Evolutionary conservation across 768 basidiomycete species (phyloP), one percentile per base, ranked within the genome.

Genomic region (Suillus tomentosus): DNA sequence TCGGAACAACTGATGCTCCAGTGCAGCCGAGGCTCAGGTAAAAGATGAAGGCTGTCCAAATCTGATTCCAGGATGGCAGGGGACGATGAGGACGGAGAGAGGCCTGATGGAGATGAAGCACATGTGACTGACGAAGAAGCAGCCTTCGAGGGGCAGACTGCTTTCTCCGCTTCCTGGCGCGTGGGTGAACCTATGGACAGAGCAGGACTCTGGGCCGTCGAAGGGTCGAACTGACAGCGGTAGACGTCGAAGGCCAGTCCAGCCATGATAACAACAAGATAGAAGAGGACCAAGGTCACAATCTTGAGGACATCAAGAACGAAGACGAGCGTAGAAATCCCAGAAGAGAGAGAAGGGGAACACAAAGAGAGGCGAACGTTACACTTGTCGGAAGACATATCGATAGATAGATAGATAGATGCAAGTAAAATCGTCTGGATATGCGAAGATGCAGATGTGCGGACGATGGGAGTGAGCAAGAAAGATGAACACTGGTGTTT

Each of bases 381-480:
- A 34, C 5, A 15, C 9, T 54, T 34, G 51, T 54, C 10, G 53
- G 53, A 54, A 54, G 31, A 54, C 53, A 54, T 54, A 1, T 19
- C 3, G 53, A 54, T 54, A 19, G 53, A 54, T 54, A n/a, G 53
- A 54, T 54, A 19, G 53, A 36, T 54, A 13, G 53, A 36, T 34
- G 9, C 51, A 17, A 53, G 51, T 19, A 53, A 53, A 34, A 54
- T 54, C 53, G 53, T 36, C 31, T 54, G 53, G 17, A 54, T 54
- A 54, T 54, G 53, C 34, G 19, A 19, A n/a, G 36, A 54, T 31
- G 45, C 45, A 22, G 17, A 47, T 47, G n/a, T 54, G 53, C 31
- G 19, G 53, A 54, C 19, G 53, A 54, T 34, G 53, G 31, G 19
- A 54, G 53, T 54, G 31, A n/a, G 19, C 19, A 54, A 36, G 31